These are phyloP conservation scores for Aureobasidium sp. DNA, from an alignment of 2,329 filamentous ascomycete genomes.

Conservation along the genomic window DNA sequence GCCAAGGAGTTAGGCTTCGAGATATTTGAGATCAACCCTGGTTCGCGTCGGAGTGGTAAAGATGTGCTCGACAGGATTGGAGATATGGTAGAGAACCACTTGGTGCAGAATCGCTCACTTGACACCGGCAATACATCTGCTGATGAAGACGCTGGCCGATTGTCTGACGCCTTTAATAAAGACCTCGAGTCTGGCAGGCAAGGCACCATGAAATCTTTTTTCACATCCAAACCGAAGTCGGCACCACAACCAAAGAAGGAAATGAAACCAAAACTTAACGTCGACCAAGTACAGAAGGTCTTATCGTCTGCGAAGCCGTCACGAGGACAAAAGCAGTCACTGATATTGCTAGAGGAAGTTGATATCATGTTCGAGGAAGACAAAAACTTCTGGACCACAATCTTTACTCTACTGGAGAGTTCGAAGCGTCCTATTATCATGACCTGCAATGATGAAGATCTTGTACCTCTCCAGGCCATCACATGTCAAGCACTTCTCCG, in stretches of 20 bases:
- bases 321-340: constrained; percentile 73
- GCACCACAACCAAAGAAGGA: constrained; percentile 21
- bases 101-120: constrained; percentile 56
- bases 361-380: constrained; percentile 94
- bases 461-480: constrained; percentile 69
- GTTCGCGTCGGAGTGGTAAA: constrained; percentile 75
- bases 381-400: constrained; percentile 84
- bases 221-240: constrained; percentile 48
- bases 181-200: constrained; percentile 65
- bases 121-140: constrained; percentile 22
- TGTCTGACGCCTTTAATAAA: constrained; percentile 43
- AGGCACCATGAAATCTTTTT: constrained; percentile 74
- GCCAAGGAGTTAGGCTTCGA: constrained; percentile 90
- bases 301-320: constrained; percentile 26
- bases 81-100: constrained; percentile 93
- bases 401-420: constrained; percentile 68
- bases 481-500: constrained; percentile 79
- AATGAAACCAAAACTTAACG: constrained; percentile 22
- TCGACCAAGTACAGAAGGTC: constrained; percentile 27
- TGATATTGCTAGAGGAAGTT: constrained; percentile 90
- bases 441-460: constrained; percentile 86
- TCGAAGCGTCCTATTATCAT: constrained; percentile 91
- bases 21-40: constrained; percentile 88
- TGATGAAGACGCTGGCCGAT: constrained; percentile 32
- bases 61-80: constrained; percentile 89